A percentile compares a stretch with the other conserved stretches of the same genome.
phyloP scores from a whole-genome alignment of 768 basidiomycete genomes.

The Panus rudis region DNA sequence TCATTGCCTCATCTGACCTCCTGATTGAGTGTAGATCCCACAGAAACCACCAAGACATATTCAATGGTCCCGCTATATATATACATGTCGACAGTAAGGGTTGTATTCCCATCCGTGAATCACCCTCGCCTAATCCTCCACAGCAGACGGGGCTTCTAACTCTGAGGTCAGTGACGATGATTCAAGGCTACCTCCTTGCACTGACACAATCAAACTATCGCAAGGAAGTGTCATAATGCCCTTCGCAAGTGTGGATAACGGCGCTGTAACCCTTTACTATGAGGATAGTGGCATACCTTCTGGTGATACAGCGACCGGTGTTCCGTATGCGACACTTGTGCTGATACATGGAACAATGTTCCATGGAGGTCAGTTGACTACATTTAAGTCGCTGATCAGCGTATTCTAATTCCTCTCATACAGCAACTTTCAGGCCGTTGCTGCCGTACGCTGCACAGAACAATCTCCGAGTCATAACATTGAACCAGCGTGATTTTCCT shows the following conservation, averaged over 20 bases:
- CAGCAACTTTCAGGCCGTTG: constrained; percentile 25
- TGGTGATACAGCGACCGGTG: constrained; percentile 19
- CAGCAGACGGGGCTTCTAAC: too few species aligned
- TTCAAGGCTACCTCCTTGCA: too few species aligned
- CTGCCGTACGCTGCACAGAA: constrained; percentile 17
- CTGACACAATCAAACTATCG: too few species aligned
- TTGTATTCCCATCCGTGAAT: too few species aligned
- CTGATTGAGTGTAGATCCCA: too few species aligned
- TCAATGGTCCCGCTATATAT: too few species aligned
- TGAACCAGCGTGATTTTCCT: constrained; percentile 31
- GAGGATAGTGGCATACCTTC: constrained; percentile 15
- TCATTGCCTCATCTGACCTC: too few species aligned
- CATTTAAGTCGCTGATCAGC: background rate
- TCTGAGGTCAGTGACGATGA: too few species aligned
- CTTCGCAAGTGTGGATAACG: constrained; percentile 10
- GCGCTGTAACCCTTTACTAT: constrained; percentile 13
- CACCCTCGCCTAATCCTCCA: too few species aligned
- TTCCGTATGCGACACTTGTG: constrained; percentile 16
- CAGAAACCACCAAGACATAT: too few species aligned
- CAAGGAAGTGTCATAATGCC: too few species aligned
- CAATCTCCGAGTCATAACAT: constrained; percentile 28
- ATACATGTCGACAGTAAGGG: too few species aligned
- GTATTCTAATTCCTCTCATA: background rate
- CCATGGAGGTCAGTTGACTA: constrained; percentile 12
- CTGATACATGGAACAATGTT: constrained; percentile 15